phyloP scores from a whole-genome alignment of 345 rosid species.

The Syzygium oleosum region DNA sequence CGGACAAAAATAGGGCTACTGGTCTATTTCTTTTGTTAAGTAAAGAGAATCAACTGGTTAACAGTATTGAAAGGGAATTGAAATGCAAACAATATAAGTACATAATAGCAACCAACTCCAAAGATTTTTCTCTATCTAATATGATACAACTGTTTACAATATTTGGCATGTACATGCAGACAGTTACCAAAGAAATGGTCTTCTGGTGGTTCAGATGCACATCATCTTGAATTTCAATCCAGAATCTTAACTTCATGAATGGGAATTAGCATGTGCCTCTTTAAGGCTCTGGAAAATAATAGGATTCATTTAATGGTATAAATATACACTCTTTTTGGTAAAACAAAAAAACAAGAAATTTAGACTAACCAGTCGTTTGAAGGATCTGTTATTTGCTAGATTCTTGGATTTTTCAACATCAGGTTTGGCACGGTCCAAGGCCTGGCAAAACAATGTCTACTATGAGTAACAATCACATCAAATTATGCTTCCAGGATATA shows the following conservation, averaged over 20 bases:
- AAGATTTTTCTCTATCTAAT: background rate
- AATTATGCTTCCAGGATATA: background rate
- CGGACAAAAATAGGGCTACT: background rate
- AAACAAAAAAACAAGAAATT: background rate
- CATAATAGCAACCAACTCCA: background rate
- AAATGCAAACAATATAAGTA: background rate
- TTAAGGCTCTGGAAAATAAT: slow-evolving; percentile 11
- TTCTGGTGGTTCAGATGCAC: background rate
- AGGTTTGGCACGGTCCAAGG: slow-evolving; percentile 62
- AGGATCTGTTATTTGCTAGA: slow-evolving; percentile 37
- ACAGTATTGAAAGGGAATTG: background rate
- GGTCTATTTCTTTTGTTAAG: background rate
- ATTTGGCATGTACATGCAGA: background rate
- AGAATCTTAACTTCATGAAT: slow-evolving; percentile 7
- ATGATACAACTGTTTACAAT: background rate
- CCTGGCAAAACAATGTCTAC: slow-evolving; percentile 14
- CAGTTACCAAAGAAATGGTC: background rate
- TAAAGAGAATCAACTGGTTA: background rate
- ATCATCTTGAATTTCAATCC: background rate
- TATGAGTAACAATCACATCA: background rate
- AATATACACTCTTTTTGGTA: background rate
- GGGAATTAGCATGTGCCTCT: slow-evolving; percentile 34
- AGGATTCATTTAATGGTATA: background rate
- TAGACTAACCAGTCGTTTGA: slow-evolving; percentile 51
- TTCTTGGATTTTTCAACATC: slow-evolving; percentile 33